Evolutionary conservation across 805 yeast species (phyloP).

Genomic region (Jamesozyma spencerorum): DNA sequence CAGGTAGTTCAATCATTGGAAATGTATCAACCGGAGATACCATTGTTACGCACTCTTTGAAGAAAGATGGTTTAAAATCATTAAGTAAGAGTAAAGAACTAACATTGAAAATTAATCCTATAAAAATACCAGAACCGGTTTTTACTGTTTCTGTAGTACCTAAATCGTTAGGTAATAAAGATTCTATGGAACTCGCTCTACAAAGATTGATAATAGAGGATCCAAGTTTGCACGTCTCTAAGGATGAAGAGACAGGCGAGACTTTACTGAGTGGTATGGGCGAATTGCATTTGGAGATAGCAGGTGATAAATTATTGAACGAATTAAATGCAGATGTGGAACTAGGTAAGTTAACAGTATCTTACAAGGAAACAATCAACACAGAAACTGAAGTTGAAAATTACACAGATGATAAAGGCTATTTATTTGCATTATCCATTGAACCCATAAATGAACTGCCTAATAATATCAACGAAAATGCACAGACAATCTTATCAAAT

Average conservation of each 20-base stretch:
- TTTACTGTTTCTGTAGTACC: slow-evolving; percentile 84
- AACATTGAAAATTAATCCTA: slow-evolving; percentile 55
- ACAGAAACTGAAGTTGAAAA: slow-evolving; percentile 6
- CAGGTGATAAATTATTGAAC: slow-evolving; percentile 64
- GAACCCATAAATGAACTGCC: slow-evolving; percentile 10
- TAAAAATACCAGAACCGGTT: slow-evolving; percentile 83
- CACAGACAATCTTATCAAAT: slow-evolving; percentile 18
- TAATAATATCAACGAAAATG: neutral
- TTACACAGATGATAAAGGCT: slow-evolving; percentile 14
- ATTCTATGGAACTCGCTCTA: slow-evolving; percentile 64
- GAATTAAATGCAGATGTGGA: slow-evolving; percentile 78
- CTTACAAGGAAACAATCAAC: slow-evolving; percentile 67
- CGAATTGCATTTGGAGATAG: slow-evolving; percentile 86
- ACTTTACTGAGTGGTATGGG: slow-evolving; percentile 97
- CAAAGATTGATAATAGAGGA: slow-evolving; percentile 69
- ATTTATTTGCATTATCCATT: slow-evolving; percentile 15
- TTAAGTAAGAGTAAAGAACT: slow-evolving; percentile 33
- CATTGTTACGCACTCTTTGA: slow-evolving; percentile 50
- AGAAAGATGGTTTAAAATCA: slow-evolving; percentile 40
- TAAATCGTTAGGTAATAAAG: slow-evolving; percentile 65
- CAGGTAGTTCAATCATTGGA: slow-evolving; percentile 35
- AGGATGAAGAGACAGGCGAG: slow-evolving; percentile 81
- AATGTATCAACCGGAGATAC: slow-evolving; percentile 88
- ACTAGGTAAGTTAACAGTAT: slow-evolving; percentile 76
- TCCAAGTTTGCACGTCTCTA: slow-evolving; percentile 67